Conservation (phyloP, 306 rosid species). For the Pachyrhizus erosus region DNA sequence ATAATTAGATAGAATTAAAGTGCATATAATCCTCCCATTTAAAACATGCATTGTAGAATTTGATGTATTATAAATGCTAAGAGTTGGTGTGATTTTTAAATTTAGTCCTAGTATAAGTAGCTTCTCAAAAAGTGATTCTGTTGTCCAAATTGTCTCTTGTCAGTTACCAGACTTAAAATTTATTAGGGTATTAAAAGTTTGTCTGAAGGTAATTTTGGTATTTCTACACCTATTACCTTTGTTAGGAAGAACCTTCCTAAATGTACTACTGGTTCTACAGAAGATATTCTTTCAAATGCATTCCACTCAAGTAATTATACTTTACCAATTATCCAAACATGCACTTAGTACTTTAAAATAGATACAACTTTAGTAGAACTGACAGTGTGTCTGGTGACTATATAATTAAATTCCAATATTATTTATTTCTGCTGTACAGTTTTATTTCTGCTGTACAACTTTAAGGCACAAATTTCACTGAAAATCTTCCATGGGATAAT, state of each 20-base stretch:
- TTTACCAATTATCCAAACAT: background rate
- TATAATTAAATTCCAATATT: background rate
- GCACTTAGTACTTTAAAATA: background rate
- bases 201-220: background rate
- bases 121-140: slow-evolving; percentile 19
- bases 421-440: background rate
- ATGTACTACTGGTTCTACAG: slow-evolving; percentile 16
- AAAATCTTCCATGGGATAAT: background rate
- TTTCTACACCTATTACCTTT: slow-evolving; percentile 14
- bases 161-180: slow-evolving; percentile 24
- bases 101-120: slow-evolving; percentile 10
- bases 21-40: slow-evolving; percentile 14
- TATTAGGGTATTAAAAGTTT: slow-evolving; percentile 22
- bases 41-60: slow-evolving; percentile 23
- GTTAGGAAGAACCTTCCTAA: slow-evolving; percentile 13
- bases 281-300: background rate
- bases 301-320: background rate
- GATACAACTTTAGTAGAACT: background rate
- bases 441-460: background rate
- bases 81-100: slow-evolving; percentile 25
- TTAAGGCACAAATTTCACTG: background rate
- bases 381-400: background rate
- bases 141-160: slow-evolving; percentile 29
- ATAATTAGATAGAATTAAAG: slow-evolving; percentile 20
- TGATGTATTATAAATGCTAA: slow-evolving; percentile 31